phyloP scores from a whole-genome alignment of 768 basidiomycete species.

The Podaxis sp. region DNA sequence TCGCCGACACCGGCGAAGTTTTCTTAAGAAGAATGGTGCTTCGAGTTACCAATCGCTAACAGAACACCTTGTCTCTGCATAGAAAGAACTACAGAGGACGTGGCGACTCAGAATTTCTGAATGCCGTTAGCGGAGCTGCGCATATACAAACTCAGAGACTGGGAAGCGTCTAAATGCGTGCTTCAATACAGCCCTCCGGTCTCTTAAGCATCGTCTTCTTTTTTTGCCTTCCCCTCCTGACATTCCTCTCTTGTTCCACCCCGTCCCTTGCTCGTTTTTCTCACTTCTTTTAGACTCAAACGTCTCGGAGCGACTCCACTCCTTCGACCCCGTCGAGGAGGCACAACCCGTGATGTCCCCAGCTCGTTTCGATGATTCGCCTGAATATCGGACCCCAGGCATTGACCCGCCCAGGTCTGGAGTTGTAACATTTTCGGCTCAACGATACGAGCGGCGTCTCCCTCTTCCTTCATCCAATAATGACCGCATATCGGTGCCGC shows the following conservation, averaged over 20 bases:
- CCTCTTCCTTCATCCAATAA: neutral
- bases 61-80: no score
- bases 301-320: neutral
- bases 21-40: no score
- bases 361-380: neutral
- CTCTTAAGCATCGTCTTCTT: neutral
- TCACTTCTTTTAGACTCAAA: neutral
- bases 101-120: neutral
- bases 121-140: neutral
- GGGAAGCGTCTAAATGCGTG: neutral
- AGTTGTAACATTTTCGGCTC: slow-evolving; percentile 4
- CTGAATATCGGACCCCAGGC: neutral
- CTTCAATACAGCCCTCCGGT: neutral
- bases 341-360: neutral
- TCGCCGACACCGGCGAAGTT: no score
- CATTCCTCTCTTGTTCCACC: neutral
- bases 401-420: neutral
- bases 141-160: neutral
- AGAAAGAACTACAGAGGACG: no score
- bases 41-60: no score
- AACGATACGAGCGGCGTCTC: neutral
- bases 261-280: neutral
- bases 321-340: neutral
- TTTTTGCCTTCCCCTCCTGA: neutral
- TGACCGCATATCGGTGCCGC: neutral